Evolutionary conservation across 345 rosid species (phyloP), one percentile per base, ranked within the genome.

Genomic region (Eutrema japonicum): DNA sequence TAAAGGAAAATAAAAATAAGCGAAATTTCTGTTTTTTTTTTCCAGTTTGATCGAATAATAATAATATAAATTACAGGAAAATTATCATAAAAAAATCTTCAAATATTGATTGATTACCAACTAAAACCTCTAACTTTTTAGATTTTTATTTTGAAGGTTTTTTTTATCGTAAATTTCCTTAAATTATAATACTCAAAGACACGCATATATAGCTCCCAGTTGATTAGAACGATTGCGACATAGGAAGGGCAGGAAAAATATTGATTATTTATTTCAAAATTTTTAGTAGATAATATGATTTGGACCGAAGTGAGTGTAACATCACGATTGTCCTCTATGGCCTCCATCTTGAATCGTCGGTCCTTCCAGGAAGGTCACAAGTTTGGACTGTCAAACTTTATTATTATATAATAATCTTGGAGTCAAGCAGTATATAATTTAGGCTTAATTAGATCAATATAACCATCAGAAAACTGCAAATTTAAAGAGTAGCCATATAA

Each of bases 281-380:
- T 10, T 42, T 43, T 12, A 42, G 47, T 43, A 43, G 1, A 4
- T 12, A 14, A 13, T 32, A 29, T 16, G 32, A 54, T 32, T 32
- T 54, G 26, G 58, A 53, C 38, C 18, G 18, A 13, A 30, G 38
- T 12, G 38, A 53, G 37, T 30, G 5, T 13, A 32, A 32, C 38
- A 54, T 54, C 59, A 52, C 57, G 35, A 52, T 52, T 27, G 38
- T 30, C 58, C 9, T 12, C 32, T 30, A 32, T 12, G 59, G 38
- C 38, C 22, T 54, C 22, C 26, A 52, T 12, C 58, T 33, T 54
- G 59, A 54, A 32, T 2, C 3, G 22, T n/a, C n/a, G n/a, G n/a
- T 54, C 40, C 11, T 54, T 32, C 59, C 22, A 54, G 59, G 59
- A 54, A 32, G 40, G 22, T 54, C 59, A 13, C 59, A 54, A 32